phyloP scores from a whole-genome alignment of 2,329 filamentous ascomycete genomes.

The Gyromitra esculenta region DNA sequence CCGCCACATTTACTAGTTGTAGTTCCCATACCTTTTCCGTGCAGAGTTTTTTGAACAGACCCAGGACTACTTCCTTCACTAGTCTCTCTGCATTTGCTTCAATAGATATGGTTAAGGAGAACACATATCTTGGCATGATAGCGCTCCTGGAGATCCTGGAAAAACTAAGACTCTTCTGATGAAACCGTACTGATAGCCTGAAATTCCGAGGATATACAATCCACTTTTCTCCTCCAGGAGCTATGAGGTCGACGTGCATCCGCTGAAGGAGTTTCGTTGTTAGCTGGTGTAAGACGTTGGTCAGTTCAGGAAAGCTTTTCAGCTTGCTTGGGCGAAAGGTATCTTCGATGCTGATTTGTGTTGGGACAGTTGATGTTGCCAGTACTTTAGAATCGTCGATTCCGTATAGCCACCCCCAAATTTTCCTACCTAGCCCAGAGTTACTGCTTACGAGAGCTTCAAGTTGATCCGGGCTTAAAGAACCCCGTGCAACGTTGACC shows the following conservation, averaged over 20 bases:
- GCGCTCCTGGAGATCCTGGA: constrained; percentile 76
- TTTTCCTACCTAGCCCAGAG: constrained; percentile 58
- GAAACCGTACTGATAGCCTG: constrained; percentile 78
- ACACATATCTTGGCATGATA: constrained; percentile 77
- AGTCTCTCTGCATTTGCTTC: constrained; percentile 74
- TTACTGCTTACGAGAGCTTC: constrained; percentile 29
- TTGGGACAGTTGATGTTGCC: constrained; percentile 75
- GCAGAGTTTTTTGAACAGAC: constrained; percentile 76
- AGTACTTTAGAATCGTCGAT: constrained; percentile 79
- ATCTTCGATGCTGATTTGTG: constrained; percentile 94
- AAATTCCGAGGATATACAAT: constrained; percentile 82
- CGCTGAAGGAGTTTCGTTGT: constrained; percentile 58
- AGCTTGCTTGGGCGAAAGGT: constrained; percentile 77
- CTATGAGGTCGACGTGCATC: constrained; percentile 57
- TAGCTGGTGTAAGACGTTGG: constrained; percentile 48
- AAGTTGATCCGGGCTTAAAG: constrained; percentile 14
- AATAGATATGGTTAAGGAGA: constrained; percentile 69
- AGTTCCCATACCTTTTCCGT: constrained; percentile 73
- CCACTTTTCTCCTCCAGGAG: constrained; percentile 66
- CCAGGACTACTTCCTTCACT: constrained; percentile 70
- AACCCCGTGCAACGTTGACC: constrained; percentile 65
- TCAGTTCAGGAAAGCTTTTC: constrained; percentile 68
- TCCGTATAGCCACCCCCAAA: constrained; percentile 84
- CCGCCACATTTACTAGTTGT: constrained; percentile 85
- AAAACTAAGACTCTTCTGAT: constrained; percentile 66